These are phyloP conservation scores for Epichloe scottii DNA, from an alignment of 2,329 filamentous ascomycete species.

Conservation along the genomic window DNA sequence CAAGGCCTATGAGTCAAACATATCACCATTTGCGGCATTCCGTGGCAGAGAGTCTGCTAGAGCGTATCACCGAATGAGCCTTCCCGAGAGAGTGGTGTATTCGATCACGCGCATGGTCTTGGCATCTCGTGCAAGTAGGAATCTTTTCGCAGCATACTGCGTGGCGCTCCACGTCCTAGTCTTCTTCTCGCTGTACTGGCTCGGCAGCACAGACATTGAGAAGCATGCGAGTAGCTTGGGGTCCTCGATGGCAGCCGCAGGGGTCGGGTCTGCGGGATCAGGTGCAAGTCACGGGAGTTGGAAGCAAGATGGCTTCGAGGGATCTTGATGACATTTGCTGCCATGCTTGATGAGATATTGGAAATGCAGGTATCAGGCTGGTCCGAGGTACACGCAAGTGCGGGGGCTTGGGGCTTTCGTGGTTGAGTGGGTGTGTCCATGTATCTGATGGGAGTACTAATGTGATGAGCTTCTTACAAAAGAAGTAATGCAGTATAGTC, in stretches of 20 bases:
- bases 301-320: slow-evolving; percentile 50
- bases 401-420: not conserved
- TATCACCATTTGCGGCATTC: slow-evolving; percentile 93
- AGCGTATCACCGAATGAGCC: slow-evolving; percentile 83
- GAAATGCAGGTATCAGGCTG: not conserved
- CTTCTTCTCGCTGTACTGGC: slow-evolving; percentile 77
- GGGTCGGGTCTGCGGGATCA: slow-evolving; percentile 29
- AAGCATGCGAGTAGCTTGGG: slow-evolving; percentile 45
- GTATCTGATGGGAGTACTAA: not conserved
- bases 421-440: too few species aligned
- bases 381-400: not conserved
- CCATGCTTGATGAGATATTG: not conserved
- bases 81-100: slow-evolving; percentile 83
- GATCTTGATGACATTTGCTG: slow-evolving; percentile 14
- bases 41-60: slow-evolving; percentile 83
- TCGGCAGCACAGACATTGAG: slow-evolving; percentile 56
- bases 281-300: slow-evolving; percentile 38
- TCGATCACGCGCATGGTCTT: slow-evolving; percentile 84
- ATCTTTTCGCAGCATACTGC: slow-evolving; percentile 88
- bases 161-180: slow-evolving; percentile 78
- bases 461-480: not conserved
- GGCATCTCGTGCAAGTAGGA: slow-evolving; percentile 79
- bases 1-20: slow-evolving; percentile 85
- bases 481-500: not conserved
- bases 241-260: slow-evolving; percentile 31